These are phyloP conservation scores for Carex littledalei DNA, from an alignment of 176 grass and related monocot species.

Conservation along the genomic window DNA sequence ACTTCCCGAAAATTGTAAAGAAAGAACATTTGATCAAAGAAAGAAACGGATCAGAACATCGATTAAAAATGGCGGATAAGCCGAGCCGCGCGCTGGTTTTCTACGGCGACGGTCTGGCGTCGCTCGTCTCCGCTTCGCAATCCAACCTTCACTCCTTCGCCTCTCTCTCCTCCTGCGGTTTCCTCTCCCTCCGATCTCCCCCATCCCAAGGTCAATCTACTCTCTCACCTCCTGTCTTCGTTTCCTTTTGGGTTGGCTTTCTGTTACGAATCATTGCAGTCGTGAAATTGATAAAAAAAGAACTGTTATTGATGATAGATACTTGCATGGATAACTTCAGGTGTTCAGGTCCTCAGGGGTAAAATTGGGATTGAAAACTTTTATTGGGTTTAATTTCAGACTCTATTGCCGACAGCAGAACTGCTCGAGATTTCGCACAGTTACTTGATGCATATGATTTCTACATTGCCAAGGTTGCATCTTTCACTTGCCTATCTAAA, in stretches of 20 bases:
- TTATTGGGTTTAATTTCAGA: constrained; percentile 31
- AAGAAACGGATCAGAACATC: neutral
- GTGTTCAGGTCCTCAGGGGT: neutral
- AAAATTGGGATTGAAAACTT: neutral
- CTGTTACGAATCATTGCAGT: neutral
- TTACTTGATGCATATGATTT: constrained; percentile 67
- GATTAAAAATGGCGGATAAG: constrained; percentile 73
- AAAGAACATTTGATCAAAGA: neutral
- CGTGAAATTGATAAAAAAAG: neutral
- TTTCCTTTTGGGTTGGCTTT: neutral
- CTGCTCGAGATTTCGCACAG: constrained; percentile 68
- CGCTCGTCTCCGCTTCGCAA: constrained; percentile 17
- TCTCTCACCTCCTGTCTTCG: neutral
- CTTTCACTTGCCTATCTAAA: neutral
- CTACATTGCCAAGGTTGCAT: constrained; percentile 48
- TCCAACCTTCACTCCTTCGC: constrained; percentile 63
- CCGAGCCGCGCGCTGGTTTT: constrained; percentile 78
- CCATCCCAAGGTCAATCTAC: constrained; percentile 18
- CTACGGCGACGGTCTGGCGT: constrained; percentile 73
- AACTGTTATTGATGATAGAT: neutral
- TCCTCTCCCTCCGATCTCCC: constrained; percentile 67
- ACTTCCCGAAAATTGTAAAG: neutral
- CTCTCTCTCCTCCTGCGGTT: constrained; percentile 58
- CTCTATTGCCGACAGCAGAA: constrained; percentile 28
- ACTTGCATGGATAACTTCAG: neutral